Percentiles rank a stretch among this genome's conserved stretches.
phyloP scores from a whole-genome alignment of 2,329 filamentous ascomycete species.

The Xylariaceae sp. region DNA sequence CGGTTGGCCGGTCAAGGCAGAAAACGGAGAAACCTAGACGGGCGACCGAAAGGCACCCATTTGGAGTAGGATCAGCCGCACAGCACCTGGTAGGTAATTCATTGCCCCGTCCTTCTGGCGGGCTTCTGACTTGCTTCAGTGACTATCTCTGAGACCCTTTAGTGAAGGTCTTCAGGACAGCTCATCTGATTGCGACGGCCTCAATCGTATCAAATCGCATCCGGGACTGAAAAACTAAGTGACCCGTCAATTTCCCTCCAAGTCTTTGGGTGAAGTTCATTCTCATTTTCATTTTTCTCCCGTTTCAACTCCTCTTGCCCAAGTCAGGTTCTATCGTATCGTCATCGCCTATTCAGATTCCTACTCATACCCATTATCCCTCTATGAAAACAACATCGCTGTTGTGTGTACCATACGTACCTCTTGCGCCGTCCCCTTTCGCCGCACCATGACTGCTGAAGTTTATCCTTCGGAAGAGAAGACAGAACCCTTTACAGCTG shows the following conservation, averaged over 20 bases:
- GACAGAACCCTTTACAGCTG: slow-evolving; percentile 54
- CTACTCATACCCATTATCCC: background rate
- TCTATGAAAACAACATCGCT: slow-evolving; percentile 1
- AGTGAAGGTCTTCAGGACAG: slow-evolving; percentile 27
- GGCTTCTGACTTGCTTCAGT: slow-evolving; percentile 29
- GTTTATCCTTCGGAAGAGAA: slow-evolving; percentile 44
- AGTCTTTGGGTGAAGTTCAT: slow-evolving; percentile 10
- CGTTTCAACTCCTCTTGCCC: slow-evolving; percentile 9
- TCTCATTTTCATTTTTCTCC: slow-evolving; percentile 11
- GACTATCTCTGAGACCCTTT: slow-evolving; percentile 23
- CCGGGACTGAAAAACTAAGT: slow-evolving; percentile 21
- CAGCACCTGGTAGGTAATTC: slow-evolving; percentile 17
- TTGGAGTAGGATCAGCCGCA: slow-evolving; percentile 32
- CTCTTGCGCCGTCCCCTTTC: slow-evolving; percentile 11
- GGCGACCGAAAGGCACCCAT: slow-evolving; percentile 17
- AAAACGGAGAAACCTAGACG: slow-evolving; percentile 22
- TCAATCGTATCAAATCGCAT: slow-evolving; percentile 7
- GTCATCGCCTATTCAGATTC: background rate
- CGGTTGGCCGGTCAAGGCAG: slow-evolving; percentile 8
- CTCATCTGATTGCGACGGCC: slow-evolving; percentile 29
- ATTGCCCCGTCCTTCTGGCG: slow-evolving; percentile 13
- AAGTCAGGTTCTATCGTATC: slow-evolving; percentile 4
- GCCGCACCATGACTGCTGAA: slow-evolving; percentile 42
- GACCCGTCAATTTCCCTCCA: slow-evolving; percentile 17
- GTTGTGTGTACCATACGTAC: slow-evolving; percentile 11